Conservation (phyloP, 2,329 filamentous ascomycete species). For the Ophiocordyceps camponoti-saundersi region DNA sequence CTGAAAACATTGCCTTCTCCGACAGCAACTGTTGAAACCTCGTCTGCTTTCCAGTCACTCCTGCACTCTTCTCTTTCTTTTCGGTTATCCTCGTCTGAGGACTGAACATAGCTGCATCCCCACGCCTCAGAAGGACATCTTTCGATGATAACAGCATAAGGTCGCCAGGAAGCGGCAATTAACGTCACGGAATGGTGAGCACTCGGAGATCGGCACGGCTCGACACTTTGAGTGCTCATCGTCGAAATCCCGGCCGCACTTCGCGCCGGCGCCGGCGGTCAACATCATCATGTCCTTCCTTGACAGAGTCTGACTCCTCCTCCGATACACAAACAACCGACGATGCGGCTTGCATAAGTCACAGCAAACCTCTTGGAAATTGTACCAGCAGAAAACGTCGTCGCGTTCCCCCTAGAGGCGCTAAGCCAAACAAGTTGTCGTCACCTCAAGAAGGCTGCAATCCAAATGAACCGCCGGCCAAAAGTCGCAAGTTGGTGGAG, state of each 20-base stretch:
- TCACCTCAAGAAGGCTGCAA: not conserved
- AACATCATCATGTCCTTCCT: not conserved
- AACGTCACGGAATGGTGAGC: not conserved
- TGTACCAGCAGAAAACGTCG: not conserved
- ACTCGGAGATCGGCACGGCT: conserved; percentile 1
- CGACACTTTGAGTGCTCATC: conserved; percentile 2
- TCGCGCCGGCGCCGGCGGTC: conserved; percentile 1
- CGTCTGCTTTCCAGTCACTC: no score
- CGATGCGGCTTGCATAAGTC: not conserved
- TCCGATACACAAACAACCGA: not conserved
- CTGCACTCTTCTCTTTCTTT: not conserved
- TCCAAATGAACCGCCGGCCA: conserved; percentile 1
- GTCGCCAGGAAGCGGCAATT: not conserved
- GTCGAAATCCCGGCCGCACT: conserved; percentile 8
- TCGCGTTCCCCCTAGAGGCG: not conserved
- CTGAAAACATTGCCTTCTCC: no score
- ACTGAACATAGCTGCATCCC: not conserved
- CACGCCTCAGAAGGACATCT: not conserved
- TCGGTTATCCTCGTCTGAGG: not conserved
- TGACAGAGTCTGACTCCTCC: not conserved
- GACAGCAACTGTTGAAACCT: no score
- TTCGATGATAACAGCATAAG: not conserved
- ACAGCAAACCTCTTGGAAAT: not conserved
- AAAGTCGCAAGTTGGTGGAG: conserved; percentile 3
- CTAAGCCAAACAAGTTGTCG: not conserved